phyloP scores from a whole-genome alignment of 176 grass and related monocot species.

The maize (Zea mays) region DNA sequence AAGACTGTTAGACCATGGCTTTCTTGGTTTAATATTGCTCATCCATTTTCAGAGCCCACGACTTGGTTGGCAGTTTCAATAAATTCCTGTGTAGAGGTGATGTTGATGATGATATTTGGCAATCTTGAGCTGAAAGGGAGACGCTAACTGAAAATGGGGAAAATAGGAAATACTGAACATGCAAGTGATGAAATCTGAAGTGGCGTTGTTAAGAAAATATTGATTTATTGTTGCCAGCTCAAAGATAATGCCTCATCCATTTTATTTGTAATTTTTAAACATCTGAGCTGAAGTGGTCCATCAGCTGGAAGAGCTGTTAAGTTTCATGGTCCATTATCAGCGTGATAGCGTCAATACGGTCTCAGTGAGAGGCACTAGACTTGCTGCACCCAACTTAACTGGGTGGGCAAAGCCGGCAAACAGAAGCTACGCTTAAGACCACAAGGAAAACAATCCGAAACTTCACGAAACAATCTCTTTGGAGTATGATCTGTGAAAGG shows the following conservation, averaged over 20 bases:
- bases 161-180: conserved; percentile 1
- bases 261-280: not conserved
- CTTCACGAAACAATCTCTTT: conserved; percentile 10
- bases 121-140: conserved; percentile 37
- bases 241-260: conserved; percentile 17
- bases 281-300: conserved; percentile 32
- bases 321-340: conserved; percentile 9
- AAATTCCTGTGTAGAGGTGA: not conserved
- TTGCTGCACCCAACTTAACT: not conserved
- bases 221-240: conserved; percentile 10
- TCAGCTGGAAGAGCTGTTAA: conserved; percentile 31
- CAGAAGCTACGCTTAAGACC: conserved; percentile 4
- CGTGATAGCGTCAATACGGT: not conserved
- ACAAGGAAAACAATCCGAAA: not conserved
- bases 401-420: not conserved
- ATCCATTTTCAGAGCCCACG: too few species aligned
- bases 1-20: not conserved
- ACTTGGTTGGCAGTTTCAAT: not conserved
- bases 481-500: not conserved
- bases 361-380: not conserved
- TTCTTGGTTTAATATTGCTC: too few species aligned
- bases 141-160: conserved; percentile 18
- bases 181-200: conserved; percentile 25
- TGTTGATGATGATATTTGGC: conserved; percentile 14
- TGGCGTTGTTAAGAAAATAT: not conserved